Conservation (phyloP, 1,139 yeast species). For the Taphrina betulina region DNA sequence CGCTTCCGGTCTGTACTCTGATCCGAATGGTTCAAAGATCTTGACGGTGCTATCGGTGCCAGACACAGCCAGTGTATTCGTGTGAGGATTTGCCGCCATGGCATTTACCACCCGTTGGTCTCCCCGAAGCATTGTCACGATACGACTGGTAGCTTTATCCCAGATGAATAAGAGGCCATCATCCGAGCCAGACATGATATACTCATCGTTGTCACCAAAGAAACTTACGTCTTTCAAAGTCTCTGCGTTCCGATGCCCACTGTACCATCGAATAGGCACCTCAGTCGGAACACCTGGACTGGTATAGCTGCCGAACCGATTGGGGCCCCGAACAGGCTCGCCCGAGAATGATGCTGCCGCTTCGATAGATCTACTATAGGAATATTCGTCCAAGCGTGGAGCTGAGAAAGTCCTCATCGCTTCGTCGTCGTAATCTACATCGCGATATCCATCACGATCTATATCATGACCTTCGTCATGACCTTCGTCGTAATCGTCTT, state of each 20-base stretch:
- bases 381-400: conserved; percentile 1
- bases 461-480: conserved; percentile 21
- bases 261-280: conserved; percentile 4
- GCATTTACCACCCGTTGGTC: conserved; percentile 37
- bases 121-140: conserved; percentile 36
- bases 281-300: conserved; percentile 9
- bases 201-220: conserved; percentile 38
- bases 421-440: conserved; percentile 2
- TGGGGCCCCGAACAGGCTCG: background rate
- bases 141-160: conserved; percentile 30
- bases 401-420: conserved; percentile 32
- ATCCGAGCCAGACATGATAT: conserved; percentile 38
- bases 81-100: conserved; percentile 37
- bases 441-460: background rate
- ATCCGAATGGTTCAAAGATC: conserved; percentile 20
- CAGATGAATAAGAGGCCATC: conserved; percentile 37
- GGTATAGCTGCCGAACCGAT: background rate
- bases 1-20: no score
- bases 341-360: no score
- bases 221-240: conserved; percentile 37
- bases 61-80: conserved; percentile 38
- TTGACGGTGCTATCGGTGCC: conserved; percentile 36
- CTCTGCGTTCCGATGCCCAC: conserved; percentile 29
- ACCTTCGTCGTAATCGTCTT: conserved; percentile 11
- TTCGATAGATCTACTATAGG: no score